phyloP scores from a whole-genome alignment of 495 filamentous ascomycete genomes.

The Halenospora varia region DNA sequence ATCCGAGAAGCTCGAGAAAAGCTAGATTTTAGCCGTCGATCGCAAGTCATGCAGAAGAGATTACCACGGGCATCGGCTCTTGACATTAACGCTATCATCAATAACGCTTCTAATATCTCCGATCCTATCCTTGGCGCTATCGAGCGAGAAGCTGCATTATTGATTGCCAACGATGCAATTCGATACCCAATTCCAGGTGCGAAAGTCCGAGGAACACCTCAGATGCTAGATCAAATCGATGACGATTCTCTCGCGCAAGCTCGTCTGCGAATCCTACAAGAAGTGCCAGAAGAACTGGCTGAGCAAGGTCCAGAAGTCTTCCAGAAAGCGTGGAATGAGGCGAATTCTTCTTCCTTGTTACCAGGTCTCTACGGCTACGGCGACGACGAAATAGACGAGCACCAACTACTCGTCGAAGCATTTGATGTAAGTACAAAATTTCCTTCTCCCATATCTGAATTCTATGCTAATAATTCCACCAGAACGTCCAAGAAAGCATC shows the following conservation, averaged over 20 bases:
- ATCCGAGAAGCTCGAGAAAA: conserved; percentile 65
- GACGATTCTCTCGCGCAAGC: conserved; percentile 71
- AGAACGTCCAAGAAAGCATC: conserved; percentile 69
- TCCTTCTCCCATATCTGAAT: conserved; percentile 8
- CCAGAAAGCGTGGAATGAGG: conserved; percentile 61
- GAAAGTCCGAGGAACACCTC: conserved; percentile 56
- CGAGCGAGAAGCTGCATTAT: conserved; percentile 66
- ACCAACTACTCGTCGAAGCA: conserved; percentile 54
- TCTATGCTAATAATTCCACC: conserved; percentile 33
- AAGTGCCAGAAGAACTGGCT: conserved; percentile 56
- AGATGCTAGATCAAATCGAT: conserved; percentile 60
- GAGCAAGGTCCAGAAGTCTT: conserved; percentile 55
- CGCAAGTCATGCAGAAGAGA: conserved; percentile 81
- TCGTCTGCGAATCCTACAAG: conserved; percentile 68
- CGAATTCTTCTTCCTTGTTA: conserved; percentile 53
- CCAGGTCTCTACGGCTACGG: conserved; percentile 76
- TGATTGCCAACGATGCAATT: conserved; percentile 77
- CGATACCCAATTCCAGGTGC: conserved; percentile 66
- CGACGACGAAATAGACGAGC: conserved; percentile 64
- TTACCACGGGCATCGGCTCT: conserved; percentile 75
- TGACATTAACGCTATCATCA: conserved; percentile 64
- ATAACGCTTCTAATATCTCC: conserved; percentile 47
- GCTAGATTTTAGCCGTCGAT: conserved; percentile 77
- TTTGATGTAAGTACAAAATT: conserved; percentile 54
- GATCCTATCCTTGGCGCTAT: conserved; percentile 56